Base-by-base conservation (phyloP, 176 grass and related monocot species). In the Oryza coarctata region DNA sequence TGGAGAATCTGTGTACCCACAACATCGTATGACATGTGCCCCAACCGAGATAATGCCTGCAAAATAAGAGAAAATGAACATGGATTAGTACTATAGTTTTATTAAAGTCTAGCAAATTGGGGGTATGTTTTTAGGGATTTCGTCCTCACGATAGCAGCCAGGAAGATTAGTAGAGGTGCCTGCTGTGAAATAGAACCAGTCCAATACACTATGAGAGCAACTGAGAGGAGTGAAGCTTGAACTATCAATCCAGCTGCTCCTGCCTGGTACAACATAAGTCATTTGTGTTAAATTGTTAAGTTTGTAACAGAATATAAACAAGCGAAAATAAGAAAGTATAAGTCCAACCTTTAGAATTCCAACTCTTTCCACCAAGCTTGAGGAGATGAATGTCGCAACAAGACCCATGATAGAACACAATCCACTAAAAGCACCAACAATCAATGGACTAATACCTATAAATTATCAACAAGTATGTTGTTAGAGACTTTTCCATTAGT, bases 11-110 rank as follows among this genome's bases (percentile, higher is more conserved):
- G 96, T 32, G 96, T 99, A 38, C 93, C 96, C 0, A 95, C 90
- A 75, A 95, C 90, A 82, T 99, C 96, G 74, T 99, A 99, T 70
- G 96, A 99, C 91, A 99, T 99, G 75, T 93, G 96, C 13, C 96
- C 96, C 60, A 99, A 50, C 78, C 93, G 86, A 55, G 96, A 99
- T 49, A 99, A 44, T 39, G 87, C 91, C 94, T 97, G 87, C 49
- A 82, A 62, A 84, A 85, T 57, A 64, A 25, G 64, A n/a, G 9
- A 80, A 80, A 22, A 70, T 22, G n/a, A 33, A 49, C 36, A 74
- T 18, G 17, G 67, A 60, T 79, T 80, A 82, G 5, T 47, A 63
- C 55, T 55, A 29, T 28, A 23, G 23, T 77, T 25, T 67, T 62
- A 0, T 25, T 1, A 12, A 80, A 13, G 69, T 68, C 31, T 70